A percentile compares a stretch with the other conserved stretches of the same genome.
These are phyloP conservation scores for Pseudozyma tsukubaensis DNA, from an alignment of 1,284 basidiomycete species.

Conservation along the genomic window DNA sequence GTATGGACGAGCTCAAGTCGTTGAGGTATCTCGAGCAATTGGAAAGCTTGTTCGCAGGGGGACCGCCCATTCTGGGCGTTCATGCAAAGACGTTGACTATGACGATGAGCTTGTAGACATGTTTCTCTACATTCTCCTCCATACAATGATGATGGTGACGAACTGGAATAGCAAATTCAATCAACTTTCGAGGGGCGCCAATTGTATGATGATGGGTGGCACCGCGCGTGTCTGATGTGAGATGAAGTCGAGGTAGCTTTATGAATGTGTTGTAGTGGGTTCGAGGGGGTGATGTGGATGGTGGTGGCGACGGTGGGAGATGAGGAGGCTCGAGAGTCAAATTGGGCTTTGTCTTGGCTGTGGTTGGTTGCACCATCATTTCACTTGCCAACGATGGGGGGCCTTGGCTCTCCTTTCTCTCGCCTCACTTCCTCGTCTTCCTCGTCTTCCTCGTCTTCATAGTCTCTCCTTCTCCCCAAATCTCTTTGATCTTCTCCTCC, in stretches of 20 bases:
- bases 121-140: no score
- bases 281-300: no score
- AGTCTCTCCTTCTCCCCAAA: not conserved
- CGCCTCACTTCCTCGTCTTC: no score
- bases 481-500: not conserved
- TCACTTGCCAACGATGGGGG: no score
- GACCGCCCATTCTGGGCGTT: slow-evolving; percentile 64
- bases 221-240: no score
- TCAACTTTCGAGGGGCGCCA: no score
- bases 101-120: slow-evolving; percentile 56
- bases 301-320: not conserved
- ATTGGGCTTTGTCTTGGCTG: not conserved
- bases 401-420: not conserved
- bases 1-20: slow-evolving; percentile 49
- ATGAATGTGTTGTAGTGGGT: no score
- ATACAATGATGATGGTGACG: no score
- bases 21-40: slow-evolving; percentile 62
- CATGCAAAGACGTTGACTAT: slow-evolving; percentile 67
- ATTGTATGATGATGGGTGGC: no score
- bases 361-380: not conserved
- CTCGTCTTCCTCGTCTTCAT: no score
- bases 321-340: not conserved
- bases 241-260: no score
- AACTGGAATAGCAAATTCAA: no score
- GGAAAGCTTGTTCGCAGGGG: slow-evolving; percentile 62